These are phyloP conservation scores for Crucibulum cyathiforme DNA, from an alignment of 1,284 basidiomycete species.

Conservation along the genomic window DNA sequence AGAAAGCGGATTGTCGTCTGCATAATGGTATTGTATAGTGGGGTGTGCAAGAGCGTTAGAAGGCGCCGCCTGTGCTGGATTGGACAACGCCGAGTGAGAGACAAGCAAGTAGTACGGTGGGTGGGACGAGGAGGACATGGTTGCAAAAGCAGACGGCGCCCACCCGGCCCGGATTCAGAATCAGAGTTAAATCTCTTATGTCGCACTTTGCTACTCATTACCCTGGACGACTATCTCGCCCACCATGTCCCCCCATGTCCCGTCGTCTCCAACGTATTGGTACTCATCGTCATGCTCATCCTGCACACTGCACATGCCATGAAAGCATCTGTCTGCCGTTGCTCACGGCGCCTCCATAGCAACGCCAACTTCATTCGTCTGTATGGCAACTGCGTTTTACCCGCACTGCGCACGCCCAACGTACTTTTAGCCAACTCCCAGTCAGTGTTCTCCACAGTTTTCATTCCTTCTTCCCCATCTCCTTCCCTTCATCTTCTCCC, in stretches of 20 bases:
- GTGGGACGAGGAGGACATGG: conserved; percentile 26
- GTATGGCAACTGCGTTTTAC: too few species aligned
- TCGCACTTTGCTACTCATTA: too few species aligned
- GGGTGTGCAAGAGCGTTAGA: conserved; percentile 69
- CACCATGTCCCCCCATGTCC: too few species aligned
- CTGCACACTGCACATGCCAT: too few species aligned
- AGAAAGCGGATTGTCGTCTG: conserved; percentile 71
- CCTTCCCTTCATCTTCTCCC: conserved; percentile 1
- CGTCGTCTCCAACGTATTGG: too few species aligned
- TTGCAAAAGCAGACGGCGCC: conserved; percentile 5
- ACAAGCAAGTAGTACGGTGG: conserved; percentile 69
- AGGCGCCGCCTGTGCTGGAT: conserved; percentile 35
- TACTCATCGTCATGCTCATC: too few species aligned
- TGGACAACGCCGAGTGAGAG: conserved; percentile 55
- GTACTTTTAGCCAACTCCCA: too few species aligned
- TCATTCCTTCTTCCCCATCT: neutral
- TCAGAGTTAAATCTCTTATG: neutral
- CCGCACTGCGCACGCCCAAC: too few species aligned
- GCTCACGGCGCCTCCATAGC: too few species aligned
- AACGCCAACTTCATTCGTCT: too few species aligned
- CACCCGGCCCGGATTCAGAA: neutral
- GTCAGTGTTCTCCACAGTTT: neutral
- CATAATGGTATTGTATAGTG: conserved; percentile 79
- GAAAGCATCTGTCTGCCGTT: too few species aligned
- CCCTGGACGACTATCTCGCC: too few species aligned